Conservation (phyloP, 2,329 filamentous ascomycete species). For the Xylaria sp. region DNA sequence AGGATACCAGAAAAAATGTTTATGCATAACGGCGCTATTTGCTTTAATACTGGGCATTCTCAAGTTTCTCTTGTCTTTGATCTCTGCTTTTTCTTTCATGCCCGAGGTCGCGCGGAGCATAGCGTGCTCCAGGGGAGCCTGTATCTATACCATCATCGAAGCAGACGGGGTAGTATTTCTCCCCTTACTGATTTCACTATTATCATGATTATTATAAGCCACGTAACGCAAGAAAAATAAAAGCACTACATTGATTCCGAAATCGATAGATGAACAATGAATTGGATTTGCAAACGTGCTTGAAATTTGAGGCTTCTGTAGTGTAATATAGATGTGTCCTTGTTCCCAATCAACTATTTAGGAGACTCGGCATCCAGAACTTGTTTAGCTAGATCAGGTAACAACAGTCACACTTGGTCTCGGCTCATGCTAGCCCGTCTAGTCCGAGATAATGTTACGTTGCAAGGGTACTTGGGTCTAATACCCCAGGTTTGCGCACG, state of each 20-base stretch:
- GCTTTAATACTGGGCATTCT: not conserved
- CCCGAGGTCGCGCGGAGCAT: not conserved
- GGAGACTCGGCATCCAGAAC: too few species aligned
- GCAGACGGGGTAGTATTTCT: not conserved
- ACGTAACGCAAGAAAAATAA: not conserved
- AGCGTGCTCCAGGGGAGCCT: not conserved
- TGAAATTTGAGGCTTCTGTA: not conserved
- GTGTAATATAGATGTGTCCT: not conserved
- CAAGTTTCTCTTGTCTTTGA: not conserved
- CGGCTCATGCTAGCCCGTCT: not conserved
- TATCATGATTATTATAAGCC: not conserved
- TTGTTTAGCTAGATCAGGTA: too few species aligned
- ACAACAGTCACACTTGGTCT: not conserved
- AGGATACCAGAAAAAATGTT: conserved; percentile 14
- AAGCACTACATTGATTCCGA: too few species aligned
- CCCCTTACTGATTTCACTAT: not conserved
- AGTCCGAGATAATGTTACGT: not conserved
- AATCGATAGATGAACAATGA: not conserved
- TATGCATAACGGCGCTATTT: conserved; percentile 14
- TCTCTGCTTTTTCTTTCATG: not conserved
- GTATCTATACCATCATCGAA: conserved; percentile 10
- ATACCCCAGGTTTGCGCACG: not conserved
- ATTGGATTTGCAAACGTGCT: not conserved
- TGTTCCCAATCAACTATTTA: not conserved
- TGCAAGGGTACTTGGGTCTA: not conserved